Base-by-base conservation (phyloP, 2,329 filamentous ascomycete species). In the Aspergillus fumigatus region DNA sequence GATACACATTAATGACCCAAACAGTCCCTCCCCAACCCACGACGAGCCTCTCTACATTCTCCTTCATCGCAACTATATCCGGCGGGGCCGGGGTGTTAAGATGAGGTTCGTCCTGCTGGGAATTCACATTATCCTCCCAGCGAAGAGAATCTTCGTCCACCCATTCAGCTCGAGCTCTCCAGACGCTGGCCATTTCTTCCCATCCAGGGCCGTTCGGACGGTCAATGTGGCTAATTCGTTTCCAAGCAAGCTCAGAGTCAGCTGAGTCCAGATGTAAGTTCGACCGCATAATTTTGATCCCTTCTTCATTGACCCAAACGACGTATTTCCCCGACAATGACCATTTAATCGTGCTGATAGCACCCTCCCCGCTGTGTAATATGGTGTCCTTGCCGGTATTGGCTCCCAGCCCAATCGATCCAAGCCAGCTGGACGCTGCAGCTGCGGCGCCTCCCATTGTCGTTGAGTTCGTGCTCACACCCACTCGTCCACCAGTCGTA, bases 1-100 rank as follows among this genome's bases (percentile, higher is more conserved):
- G 86, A 69, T 92, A 88, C 19, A 99, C 88, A 71, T 97, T 88
- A 54, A 99, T 88, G 52, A 99, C 88, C 94, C 94, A 99, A 54
- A 96, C 90, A 1, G 90, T 96, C 56, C 92, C 89, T 59, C 94
- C 94, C 94, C 95, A 99, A 9, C 94, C 94, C 25, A 99, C 88
- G 7, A 99, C 78, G 21, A 97, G 79, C 65, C 93, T 89, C 73
- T 97, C 93, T 19, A 67, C 43, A 43, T 65, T 80, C 10, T 75
- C 68, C 43, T 62, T 58, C 56, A 69, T 74, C 60, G 77, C 77
- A 50, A 75, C 80, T 41, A 70, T 75, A 52, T 76, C 75, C 40
- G 61, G 50, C 11, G 60, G 61, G 21, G 64, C 64, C n/a, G 76
- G 72, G 48, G 77, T 74, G 62, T 84, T 81, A 8, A 67, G 54